A percentile compares a stretch with the other conserved stretches of the same genome.
Conservation (phyloP, 345 rosid species). For the Eucalyptus globulus region DNA sequence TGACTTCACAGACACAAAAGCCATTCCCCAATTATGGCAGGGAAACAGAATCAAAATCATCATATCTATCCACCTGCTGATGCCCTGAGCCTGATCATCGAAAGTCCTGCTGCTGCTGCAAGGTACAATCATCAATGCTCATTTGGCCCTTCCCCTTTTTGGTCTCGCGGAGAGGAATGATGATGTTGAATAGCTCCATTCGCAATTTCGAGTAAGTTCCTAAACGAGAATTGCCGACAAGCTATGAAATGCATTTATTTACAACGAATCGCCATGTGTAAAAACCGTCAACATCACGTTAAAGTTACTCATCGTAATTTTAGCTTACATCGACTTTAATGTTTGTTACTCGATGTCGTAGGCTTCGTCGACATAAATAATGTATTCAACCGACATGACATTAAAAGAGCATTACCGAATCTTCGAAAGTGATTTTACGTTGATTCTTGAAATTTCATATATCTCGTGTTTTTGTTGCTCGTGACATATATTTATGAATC, state of each 20-base stretch:
- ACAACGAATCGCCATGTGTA: neutral
- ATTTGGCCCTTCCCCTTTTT: neutral
- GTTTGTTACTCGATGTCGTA: rapidly evolving
- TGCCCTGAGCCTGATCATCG: neutral
- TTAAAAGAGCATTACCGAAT: neutral
- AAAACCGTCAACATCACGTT: neutral
- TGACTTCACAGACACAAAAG: neutral
- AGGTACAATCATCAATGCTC: neutral
- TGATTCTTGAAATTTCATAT: neutral
- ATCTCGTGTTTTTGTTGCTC: neutral
- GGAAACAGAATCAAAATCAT: neutral
- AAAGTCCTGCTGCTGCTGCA: neutral
- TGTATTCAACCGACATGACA: neutral
- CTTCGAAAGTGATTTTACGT: neutral
- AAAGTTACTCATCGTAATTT: neutral
- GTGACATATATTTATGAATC: neutral
- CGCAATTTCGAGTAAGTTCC: neutral
- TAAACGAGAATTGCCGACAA: neutral
- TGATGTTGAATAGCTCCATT: neutral
- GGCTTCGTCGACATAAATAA: neutral
- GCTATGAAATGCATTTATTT: neutral
- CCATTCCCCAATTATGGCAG: neutral
- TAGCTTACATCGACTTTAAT: neutral
- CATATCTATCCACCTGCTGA: neutral
- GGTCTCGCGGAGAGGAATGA: neutral